Conservation (phyloP, 306 rosid genomes). For the Heteromeles arbutifolia region DNA sequence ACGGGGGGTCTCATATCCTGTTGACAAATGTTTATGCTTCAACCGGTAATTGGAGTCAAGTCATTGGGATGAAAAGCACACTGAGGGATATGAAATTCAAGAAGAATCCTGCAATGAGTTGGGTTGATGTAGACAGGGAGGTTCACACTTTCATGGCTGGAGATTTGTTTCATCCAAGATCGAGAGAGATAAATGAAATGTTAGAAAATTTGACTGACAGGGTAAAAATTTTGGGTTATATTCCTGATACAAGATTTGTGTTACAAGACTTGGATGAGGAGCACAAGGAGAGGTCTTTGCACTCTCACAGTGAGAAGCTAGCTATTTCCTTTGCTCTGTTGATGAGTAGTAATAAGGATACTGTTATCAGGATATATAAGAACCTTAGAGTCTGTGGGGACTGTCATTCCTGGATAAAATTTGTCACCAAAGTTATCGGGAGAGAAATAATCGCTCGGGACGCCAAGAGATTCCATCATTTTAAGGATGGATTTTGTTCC, state of each 20-base stretch:
- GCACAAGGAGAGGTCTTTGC: constrained; percentile 38
- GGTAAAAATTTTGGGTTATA: constrained; percentile 43
- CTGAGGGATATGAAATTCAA: constrained; percentile 44
- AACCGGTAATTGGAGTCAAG: constrained; percentile 60
- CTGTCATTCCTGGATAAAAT: constrained; percentile 53
- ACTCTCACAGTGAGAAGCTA: constrained; percentile 61
- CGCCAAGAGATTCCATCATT: constrained; percentile 59
- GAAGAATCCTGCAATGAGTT: constrained; percentile 63
- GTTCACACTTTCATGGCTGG: constrained; percentile 74
- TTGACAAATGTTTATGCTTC: constrained; percentile 63
- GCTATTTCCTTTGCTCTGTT: constrained; percentile 58
- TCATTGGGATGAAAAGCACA: constrained; percentile 56
- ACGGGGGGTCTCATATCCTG: constrained; percentile 53
- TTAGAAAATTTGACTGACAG: constrained; percentile 37
- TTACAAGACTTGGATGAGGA: constrained; percentile 53
- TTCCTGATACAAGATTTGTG: constrained; percentile 58
- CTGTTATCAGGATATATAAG: constrained; percentile 48
- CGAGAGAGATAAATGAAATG: constrained; percentile 30
- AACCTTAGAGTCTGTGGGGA: constrained; percentile 73
- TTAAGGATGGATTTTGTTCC: constrained; percentile 53
- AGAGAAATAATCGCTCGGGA: constrained; percentile 59
- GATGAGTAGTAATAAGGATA: constrained; percentile 42
- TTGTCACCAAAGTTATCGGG: constrained; percentile 39
- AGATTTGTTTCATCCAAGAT: constrained; percentile 53
- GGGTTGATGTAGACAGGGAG: constrained; percentile 53